phyloP scores from a whole-genome alignment of 768 basidiomycete species.

The Stropharia rugosoannulata region DNA sequence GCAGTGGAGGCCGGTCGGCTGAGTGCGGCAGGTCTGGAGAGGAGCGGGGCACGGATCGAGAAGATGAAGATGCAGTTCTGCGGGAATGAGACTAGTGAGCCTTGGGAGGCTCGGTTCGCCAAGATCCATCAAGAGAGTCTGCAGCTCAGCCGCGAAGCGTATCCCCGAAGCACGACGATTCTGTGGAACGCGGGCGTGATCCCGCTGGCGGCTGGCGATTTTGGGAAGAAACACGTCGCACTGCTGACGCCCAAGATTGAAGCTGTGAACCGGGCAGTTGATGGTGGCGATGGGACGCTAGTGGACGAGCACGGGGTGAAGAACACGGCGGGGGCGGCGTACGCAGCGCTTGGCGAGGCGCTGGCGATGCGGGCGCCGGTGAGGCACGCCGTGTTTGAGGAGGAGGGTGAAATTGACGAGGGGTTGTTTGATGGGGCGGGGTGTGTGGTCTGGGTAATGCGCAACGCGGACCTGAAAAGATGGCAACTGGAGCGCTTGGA shows the following conservation, averaged over 20 bases:
- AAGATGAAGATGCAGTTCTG: conserved; percentile 51
- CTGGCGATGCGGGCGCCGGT: conserved; percentile 31
- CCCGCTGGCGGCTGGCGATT: conserved; percentile 33
- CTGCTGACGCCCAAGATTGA: conserved; percentile 58
- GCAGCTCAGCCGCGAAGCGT: conserved; percentile 45
- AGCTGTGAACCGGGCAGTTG: conserved; percentile 62
- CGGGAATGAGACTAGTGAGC: conserved; percentile 40
- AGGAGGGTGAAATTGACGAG: conserved; percentile 6
- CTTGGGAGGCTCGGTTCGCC: conserved; percentile 31
- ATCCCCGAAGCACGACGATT: conserved; percentile 45
- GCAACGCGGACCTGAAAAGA: conserved; percentile 48
- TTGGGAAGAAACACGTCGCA: conserved; percentile 27
- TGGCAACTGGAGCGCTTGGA: conserved; percentile 45
- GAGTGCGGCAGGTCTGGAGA: conserved; percentile 32
- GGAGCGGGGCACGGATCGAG: conserved; percentile 45
- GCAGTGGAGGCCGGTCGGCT: conserved; percentile 49
- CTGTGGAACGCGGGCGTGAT: conserved; percentile 40
- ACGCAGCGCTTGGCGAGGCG: conserved; percentile 44
- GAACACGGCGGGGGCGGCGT: conserved; percentile 61
- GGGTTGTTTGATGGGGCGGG: conserved; percentile 15
- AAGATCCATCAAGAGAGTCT: conserved; percentile 37
- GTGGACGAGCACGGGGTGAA: conserved; percentile 40
- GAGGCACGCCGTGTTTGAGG: conserved; percentile 48
- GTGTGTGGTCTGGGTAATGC: conserved; percentile 52
- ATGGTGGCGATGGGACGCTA: conserved; percentile 48